Evolutionary conservation across 441 rosid genomes (phyloP).

Genomic region (Adansonia madagascariensis): DNA sequence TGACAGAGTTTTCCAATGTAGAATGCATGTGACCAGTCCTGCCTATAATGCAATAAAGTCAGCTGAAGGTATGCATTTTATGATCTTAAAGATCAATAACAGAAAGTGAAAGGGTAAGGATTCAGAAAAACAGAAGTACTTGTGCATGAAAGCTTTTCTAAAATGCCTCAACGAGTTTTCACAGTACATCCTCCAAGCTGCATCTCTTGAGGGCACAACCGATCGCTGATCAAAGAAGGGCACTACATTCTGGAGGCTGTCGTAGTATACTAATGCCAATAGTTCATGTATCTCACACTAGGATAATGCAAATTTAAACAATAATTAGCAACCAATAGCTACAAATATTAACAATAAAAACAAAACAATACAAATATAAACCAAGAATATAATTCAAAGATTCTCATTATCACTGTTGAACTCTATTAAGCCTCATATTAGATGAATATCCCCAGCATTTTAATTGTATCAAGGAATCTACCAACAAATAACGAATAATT

Average conservation of each 20-base stretch:
- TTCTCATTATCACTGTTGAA: constrained; percentile 4
- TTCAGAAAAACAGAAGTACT: constrained; percentile 47
- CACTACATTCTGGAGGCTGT: constrained; percentile 99
- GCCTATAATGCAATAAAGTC: constrained; percentile 53
- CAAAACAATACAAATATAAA: constrained; percentile 3
- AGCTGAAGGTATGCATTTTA: constrained; percentile 28
- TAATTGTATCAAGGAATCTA: constrained; percentile 8
- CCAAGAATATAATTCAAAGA: constrained; percentile 9
- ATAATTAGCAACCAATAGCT: constrained; percentile 31
- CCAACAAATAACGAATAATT: not conserved
- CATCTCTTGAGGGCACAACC: constrained; percentile 79
- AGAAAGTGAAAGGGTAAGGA: constrained; percentile 25
- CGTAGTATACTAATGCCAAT: constrained; percentile 96
- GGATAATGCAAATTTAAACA: constrained; percentile 39
- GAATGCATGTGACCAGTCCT: constrained; percentile 98
- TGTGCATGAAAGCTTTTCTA: constrained; percentile 82
- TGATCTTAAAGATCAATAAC: constrained; percentile 28
- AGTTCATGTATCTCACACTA: constrained; percentile 96
- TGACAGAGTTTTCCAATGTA: constrained; percentile 97
- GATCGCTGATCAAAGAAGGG: constrained; percentile 93
- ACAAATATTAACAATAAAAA: constrained; percentile 16
- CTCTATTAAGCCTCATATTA: constrained; percentile 8
- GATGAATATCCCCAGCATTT: constrained; percentile 16
- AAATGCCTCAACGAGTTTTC: constrained; percentile 92
- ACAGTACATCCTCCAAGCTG: constrained; percentile 74